Evolutionary conservation across 768 basidiomycete species (phyloP), one percentile per base, ranked within the genome.

Genomic region (Naganishia friedmannii): DNA sequence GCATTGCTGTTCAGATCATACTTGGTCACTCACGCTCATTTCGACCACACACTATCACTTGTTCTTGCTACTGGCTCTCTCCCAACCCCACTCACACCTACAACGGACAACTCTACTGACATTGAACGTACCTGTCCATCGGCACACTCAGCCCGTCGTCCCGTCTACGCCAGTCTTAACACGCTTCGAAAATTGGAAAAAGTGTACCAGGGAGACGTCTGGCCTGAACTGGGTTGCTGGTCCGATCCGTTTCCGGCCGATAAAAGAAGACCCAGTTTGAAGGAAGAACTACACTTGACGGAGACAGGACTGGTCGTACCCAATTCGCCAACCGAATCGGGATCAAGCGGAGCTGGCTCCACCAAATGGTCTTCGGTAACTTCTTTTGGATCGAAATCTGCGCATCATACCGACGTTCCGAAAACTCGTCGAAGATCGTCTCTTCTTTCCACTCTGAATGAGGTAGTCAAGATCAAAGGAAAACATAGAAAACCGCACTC

Each of bases 11-110:
- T 34, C 77, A 93, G 92, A 72, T 90, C 88, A 73, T 95, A 90
- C 76, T 84, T 94, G 70, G 83, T 96, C 74, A 90, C 90, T 6
- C 93, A 95, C 77, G 89, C 90, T 0, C 94, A 98, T 80, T 82
- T 97, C 31, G 94, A 98, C 82, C 94, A 98, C 79, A 85, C 92
- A 74, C 87, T 86, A 71, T 88, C 91, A 48, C 84, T 96, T 32
- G 86, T 95, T 67, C 81, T 98, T 66, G 87, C 89, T 0, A 92
- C 93, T 19, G 94, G 93, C 45, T 88, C 92, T 0, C 77, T 91
- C 7, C 79, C 78, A 65, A 68, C 31, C 60, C 71, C 54, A 60
- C 6, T 65, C 55, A 46, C 26, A 26, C 15, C 69, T 58, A 26
- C 26, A n/a, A 34, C 31, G 12, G 26, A 48, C 65, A n/a, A 54